phyloP scores from a whole-genome alignment of 202 grass and related monocot species.

The Elaeis oleifera region DNA sequence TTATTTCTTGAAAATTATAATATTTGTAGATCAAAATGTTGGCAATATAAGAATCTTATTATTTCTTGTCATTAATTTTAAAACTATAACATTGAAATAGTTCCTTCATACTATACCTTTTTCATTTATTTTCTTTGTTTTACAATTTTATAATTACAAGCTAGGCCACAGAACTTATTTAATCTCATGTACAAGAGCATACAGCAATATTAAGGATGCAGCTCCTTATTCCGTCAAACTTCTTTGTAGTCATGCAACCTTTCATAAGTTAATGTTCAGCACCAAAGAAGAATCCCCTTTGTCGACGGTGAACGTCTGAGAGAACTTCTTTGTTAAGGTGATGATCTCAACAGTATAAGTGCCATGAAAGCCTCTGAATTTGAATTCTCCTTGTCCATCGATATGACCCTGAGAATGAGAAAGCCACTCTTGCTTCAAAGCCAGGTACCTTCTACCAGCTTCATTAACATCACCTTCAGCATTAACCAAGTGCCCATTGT shows the following conservation, averaged over 20 bases:
- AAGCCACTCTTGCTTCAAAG: constrained; percentile 76
- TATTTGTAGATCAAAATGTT: too few relatives aligned
- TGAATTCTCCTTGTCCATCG: constrained; percentile 57
- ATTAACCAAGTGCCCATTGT: constrained; percentile 56
- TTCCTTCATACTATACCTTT: too few relatives aligned
- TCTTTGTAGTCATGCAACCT: neutral
- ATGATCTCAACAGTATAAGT: constrained; percentile 52
- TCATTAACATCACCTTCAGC: constrained; percentile 76
- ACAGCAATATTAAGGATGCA: too few relatives aligned
- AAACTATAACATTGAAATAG: too few relatives aligned
- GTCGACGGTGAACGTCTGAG: constrained; percentile 58
- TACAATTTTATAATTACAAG: too few relatives aligned
- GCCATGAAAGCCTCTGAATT: constrained; percentile 60
- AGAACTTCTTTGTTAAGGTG: constrained; percentile 39
- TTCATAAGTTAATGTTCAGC: constrained; percentile 48
- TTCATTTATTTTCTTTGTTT: too few relatives aligned
- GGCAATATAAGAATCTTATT: too few relatives aligned
- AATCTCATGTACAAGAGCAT: too few relatives aligned
- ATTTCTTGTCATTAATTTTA: too few relatives aligned
- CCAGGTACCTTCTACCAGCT: constrained; percentile 42
- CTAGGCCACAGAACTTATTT: too few relatives aligned
- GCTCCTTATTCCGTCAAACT: too few relatives aligned
- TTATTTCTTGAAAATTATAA: too few relatives aligned
- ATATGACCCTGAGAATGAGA: constrained; percentile 39
- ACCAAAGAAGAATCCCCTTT: constrained; percentile 55